Evolutionary conservation across 495 filamentous ascomycete species (phyloP).

Genomic region (Hyaloscypha variabilis): DNA sequence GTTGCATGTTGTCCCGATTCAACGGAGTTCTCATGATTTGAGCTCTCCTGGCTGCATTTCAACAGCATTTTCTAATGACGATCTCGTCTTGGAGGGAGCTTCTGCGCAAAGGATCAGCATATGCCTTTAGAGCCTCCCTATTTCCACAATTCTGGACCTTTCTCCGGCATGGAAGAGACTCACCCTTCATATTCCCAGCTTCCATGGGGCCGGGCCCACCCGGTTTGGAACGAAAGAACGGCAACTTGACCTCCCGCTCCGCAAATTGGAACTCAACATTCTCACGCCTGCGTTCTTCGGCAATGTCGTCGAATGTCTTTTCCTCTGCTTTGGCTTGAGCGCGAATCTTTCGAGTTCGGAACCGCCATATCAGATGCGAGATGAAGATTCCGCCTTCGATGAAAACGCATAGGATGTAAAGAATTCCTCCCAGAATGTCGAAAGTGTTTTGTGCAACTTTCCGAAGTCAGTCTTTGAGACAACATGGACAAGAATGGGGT

Average conservation of each 20-base stretch:
- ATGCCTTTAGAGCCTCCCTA: no score
- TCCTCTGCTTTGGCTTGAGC: conserved; percentile 57
- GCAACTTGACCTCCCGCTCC: conserved; percentile 33
- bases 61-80: neutral
- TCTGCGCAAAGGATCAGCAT: neutral
- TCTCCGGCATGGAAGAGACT: neutral
- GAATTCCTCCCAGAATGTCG: conserved; percentile 67
- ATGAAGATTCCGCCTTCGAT: conserved; percentile 71
- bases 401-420: conserved; percentile 67
- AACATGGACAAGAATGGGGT: neutral
- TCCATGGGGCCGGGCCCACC: neutral
- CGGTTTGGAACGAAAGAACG: neutral
- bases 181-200: neutral
- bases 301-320: conserved; percentile 66
- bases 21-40: neutral
- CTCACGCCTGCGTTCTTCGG: conserved; percentile 41
- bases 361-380: conserved; percentile 69
- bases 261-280: conserved; percentile 44
- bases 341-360: conserved; percentile 62
- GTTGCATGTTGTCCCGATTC: no score
- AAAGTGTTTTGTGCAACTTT: conserved; percentile 68
- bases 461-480: neutral
- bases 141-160: neutral
- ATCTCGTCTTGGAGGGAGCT: neutral
- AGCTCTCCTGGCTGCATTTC: neutral